phyloP scores from a whole-genome alignment of 768 basidiomycete genomes.

The Mycena sanguinolenta region DNA sequence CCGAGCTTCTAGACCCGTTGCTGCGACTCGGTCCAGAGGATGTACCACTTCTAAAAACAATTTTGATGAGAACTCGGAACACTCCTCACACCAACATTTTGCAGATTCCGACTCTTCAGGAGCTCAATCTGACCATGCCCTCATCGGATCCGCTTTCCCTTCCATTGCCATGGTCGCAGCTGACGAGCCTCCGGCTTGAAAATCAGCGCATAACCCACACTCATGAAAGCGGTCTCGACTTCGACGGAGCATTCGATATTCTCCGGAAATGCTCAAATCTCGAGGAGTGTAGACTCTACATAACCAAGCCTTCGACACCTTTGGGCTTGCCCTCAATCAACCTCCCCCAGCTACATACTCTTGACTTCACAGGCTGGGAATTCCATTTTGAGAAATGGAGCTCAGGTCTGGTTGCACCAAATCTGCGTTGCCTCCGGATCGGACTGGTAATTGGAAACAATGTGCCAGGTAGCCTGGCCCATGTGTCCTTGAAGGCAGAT shows the following conservation, averaged over 20 bases:
- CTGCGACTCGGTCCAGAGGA: neutral
- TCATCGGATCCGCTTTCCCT: neutral
- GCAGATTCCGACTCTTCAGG: neutral
- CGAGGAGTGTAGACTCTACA: neutral
- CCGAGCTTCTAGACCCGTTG: neutral
- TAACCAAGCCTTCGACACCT: neutral
- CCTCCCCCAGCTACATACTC: neutral
- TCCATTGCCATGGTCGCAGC: constrained; percentile 3
- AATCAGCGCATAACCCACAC: neutral
- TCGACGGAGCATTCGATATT: neutral
- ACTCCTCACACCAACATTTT: neutral
- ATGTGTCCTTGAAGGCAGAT: no score
- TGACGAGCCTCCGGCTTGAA: constrained; percentile 1
- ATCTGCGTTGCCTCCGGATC: no score
- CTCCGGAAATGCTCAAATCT: neutral
- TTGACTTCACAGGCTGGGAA: neutral
- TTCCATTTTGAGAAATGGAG: no score
- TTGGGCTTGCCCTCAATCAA: no score
- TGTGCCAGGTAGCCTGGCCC: no score
- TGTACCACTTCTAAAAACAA: neutral
- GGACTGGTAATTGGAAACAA: no score
- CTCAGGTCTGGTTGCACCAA: no score
- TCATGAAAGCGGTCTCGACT: neutral
- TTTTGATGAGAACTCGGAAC: neutral
- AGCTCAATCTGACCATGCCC: neutral